Evolutionary conservation across 225 moss, liverwort and hornwort genomes (phyloP), one percentile per base, ranked within the genome.

Genomic region (Marchantia polymorpha): DNA sequence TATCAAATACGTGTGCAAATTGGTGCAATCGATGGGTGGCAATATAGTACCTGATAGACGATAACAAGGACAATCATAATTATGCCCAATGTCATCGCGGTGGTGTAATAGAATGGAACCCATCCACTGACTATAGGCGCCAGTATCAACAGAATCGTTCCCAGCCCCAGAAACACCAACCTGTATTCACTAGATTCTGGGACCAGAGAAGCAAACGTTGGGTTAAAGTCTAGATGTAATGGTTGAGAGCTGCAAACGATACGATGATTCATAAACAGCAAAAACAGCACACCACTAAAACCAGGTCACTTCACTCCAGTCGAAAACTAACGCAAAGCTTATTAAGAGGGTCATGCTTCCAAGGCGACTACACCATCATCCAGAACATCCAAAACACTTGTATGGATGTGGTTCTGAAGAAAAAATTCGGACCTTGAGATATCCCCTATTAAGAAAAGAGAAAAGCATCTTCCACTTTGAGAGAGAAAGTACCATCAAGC

Each of bases 21-120:
- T 23, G 8, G 61, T 23, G 49, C 49, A 71, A 50, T 4, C n/a
- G 1, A 11, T 10, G 1, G n/a, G 71, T 49, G 20, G 48, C 46
- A 47, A 10, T 3, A n/a, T 23, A 30, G 23, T 84, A 99, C 97
- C 99, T 99, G 99, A 77, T 89, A 95, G 61, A 95, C 90, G 64
- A 99, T 84, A 59, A 99, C 87, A 79, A 99, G 84, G 70, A 99
- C 83, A 81, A 99, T 93, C 87, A 92, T 84, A 50, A 95, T 84
- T 67, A 95, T 80, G 61, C 99, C 95, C 77, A 99, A 79, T 17
- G 95, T 95, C 93, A 99, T 99, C 52, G 95, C 99, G 73, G 95
- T 93, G 27, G 93, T 89, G 79, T 99, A 99, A 69, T 99, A 99
- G 75, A 99, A 99, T 59, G 99, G 99, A 73, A 99, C 90, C 95